Conservation (phyloP, 164 flowering plant species). For the Sextonia rubra region DNA sequence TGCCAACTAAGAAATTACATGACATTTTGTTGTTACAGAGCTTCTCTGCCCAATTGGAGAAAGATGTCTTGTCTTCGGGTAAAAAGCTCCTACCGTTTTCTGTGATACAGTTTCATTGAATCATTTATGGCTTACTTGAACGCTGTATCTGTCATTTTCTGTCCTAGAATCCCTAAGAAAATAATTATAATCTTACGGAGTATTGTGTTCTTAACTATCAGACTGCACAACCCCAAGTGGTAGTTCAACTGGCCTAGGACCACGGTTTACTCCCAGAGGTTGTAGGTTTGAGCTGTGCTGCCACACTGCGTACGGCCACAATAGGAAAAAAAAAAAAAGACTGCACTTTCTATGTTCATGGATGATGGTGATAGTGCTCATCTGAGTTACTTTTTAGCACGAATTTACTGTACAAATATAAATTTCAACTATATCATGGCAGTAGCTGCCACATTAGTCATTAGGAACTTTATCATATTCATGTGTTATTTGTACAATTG, state of each 20-base stretch:
- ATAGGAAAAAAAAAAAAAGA: too few relatives aligned
- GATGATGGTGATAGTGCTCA: neutral
- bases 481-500: slow-evolving; percentile 8
- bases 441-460: neutral
- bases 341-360: neutral
- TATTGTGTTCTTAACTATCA: too few relatives aligned
- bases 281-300: too few relatives aligned
- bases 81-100: slow-evolving; percentile 7
- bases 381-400: neutral
- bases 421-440: neutral
- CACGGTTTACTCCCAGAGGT: too few relatives aligned
- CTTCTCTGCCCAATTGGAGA: slow-evolving; percentile 91
- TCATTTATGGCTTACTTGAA: neutral
- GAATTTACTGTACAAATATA: neutral
- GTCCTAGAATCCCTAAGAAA: neutral
- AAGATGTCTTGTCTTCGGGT: slow-evolving; percentile 84
- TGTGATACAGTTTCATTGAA: neutral
- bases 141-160: neutral
- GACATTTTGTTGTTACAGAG: slow-evolving; percentile 39
- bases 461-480: neutral
- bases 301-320: too few relatives aligned
- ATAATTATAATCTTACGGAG: neutral
- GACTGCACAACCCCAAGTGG: too few relatives aligned
- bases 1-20: neutral
- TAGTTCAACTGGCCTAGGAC: too few relatives aligned